phyloP scores from a whole-genome alignment of 2,329 filamentous ascomycete species.

The Sclerotinia subarctica region DNA sequence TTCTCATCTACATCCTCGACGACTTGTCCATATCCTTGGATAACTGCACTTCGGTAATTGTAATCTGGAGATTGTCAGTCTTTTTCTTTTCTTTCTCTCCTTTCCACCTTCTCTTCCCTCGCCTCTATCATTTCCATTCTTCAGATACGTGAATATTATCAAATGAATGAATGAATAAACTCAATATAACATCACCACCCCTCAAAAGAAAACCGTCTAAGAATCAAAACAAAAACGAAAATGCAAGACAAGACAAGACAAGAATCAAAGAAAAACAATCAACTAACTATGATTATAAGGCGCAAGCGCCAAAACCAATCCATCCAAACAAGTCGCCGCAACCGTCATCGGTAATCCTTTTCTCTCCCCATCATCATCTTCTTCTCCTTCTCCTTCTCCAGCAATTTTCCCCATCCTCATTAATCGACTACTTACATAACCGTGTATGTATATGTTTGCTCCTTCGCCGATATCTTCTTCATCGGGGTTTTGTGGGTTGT shows the following conservation, averaged over 20 bases:
- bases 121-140: no score
- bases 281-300: conserved; percentile 73
- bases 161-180: no score
- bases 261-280: no score
- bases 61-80: conserved; percentile 43
- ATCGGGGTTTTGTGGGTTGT: conserved; percentile 54
- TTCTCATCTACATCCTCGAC: conserved; percentile 69
- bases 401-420: conserved; percentile 49
- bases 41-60: conserved; percentile 74
- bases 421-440: conserved; percentile 76
- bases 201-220: background rate
- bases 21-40: conserved; percentile 70
- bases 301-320: conserved; percentile 74
- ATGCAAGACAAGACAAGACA: no score
- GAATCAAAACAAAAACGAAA: no score
- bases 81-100: background rate
- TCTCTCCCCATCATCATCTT: conserved; percentile 20
- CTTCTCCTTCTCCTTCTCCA: background rate
- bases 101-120: no score
- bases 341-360: conserved; percentile 68
- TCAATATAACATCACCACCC: no score
- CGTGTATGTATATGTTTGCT: conserved; percentile 77
- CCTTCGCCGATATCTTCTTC: conserved; percentile 49
- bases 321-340: conserved; percentile 72
- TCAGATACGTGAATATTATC: no score